Evolutionary conservation across 257 asterid genomes (phyloP), one percentile per base, ranked within the genome.

Genomic region (Mentha longifolia): DNA sequence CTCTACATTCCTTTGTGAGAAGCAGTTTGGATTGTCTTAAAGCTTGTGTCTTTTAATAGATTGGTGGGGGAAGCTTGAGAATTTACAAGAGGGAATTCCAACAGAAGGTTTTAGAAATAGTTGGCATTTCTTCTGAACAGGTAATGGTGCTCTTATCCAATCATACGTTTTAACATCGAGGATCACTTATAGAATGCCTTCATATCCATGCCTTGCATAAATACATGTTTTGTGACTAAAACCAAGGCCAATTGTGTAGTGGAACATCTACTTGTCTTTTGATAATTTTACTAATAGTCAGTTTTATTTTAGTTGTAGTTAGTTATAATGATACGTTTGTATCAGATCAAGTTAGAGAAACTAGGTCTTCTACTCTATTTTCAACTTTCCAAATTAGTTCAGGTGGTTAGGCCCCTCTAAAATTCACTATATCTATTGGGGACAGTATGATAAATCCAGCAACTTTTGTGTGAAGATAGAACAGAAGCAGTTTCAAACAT

Each of bases 51-150:
- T 65, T 43, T 74, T 79, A 69, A 61, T 67, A 89, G 98, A 88
- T 95, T 62, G 98, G 99, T n/a, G 99, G 99, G 54, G 98, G 99
- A 79, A 95, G 99, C 89, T 82, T 95, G 82, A 92, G 99, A 82
- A 95, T 95, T 74, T 88, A 85, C 92, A 95, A 92, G 71, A 86
- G 98, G 31, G 97, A 92, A 30, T 82, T 95, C 64, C 99, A 95
- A 74, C 92, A 87, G 82, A 92, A 89, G 89, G 99, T 95, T 73
- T 79, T 95, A 85, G 85, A 85, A 77, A 81, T 82, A 55, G 86
- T 95, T 76, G 99, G 99, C 79, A 89, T 95, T 75, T 83, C 98
- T 31, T 81, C 61, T 10, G 88, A 95, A 81, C 91, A 89, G 90
- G 99, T 89, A 69, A 37, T 54, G 42, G 28, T 46, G 50, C 68